A percentile compares a stretch with the other conserved stretches of the same genome.
Evolutionary conservation across 2,329 filamentous ascomycete species (phyloP).

Genomic region (Aspergillus phoenicis): DNA sequence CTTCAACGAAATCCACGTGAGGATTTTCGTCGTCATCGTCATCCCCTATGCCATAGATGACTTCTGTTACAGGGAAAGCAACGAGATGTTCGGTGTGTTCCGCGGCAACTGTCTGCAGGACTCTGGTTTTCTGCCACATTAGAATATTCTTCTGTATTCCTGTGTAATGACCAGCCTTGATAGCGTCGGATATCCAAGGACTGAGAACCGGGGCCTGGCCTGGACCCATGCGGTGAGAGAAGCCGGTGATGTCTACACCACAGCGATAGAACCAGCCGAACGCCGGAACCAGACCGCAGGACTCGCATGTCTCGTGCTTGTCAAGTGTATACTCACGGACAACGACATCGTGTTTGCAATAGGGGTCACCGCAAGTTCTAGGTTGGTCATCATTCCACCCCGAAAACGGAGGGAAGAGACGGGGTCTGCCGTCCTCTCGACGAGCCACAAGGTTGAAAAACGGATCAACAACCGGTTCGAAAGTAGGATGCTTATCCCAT

Average conservation of each 20-base stretch:
- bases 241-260: slow-evolving; percentile 61
- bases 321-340: slow-evolving; percentile 59
- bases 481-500: background rate
- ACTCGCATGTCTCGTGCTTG: slow-evolving; percentile 56
- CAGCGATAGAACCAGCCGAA: slow-evolving; percentile 77
- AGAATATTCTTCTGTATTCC: slow-evolving; percentile 45
- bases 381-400: background rate
- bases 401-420: background rate
- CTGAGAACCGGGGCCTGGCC: slow-evolving; percentile 33
- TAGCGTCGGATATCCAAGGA: slow-evolving; percentile 45
- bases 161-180: slow-evolving; percentile 47
- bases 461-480: background rate
- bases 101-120: slow-evolving; percentile 18
- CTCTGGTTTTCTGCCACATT: slow-evolving; percentile 43
- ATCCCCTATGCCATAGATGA: background rate
- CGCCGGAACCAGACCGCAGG: slow-evolving; percentile 59
- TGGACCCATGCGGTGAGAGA: slow-evolving; percentile 33
- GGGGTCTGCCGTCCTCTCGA: background rate
- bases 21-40: background rate
- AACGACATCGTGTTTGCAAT: slow-evolving; percentile 62
- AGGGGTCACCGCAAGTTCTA: background rate
- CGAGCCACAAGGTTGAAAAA: background rate
- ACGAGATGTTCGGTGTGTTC: background rate
- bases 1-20: background rate
- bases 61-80: background rate